Percentiles rank a stretch among this genome's conserved stretches.
Evolutionary conservation across 371 early-diverging fungal species (phyloP).

Genomic region (Lichtheimia ornata): DNA sequence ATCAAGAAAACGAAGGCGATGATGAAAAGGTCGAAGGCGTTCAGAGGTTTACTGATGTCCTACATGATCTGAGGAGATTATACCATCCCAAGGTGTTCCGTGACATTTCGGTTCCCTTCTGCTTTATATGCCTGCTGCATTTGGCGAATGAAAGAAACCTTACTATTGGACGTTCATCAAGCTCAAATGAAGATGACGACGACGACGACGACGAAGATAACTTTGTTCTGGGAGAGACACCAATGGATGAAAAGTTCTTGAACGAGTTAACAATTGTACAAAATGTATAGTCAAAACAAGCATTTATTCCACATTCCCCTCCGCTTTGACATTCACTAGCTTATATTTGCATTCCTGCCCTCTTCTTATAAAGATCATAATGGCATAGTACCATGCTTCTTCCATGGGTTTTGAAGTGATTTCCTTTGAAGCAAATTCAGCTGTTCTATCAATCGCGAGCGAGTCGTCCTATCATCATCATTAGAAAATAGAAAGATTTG

Average conservation of each 20-base stretch:
- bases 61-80: slow-evolving; percentile 65
- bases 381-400: slow-evolving; percentile 96
- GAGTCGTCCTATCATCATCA: slow-evolving; percentile 56
- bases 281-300: slow-evolving; percentile 14
- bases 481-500: too few species aligned
- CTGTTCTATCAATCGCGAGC: slow-evolving; percentile 86
- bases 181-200: neutral
- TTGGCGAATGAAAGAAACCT: slow-evolving; percentile 93
- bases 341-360: neutral
- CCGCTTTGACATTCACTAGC: neutral
- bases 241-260: slow-evolving; percentile 29
- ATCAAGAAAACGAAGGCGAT: neutral
- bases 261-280: slow-evolving; percentile 40
- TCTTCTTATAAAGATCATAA: slow-evolving; percentile 38
- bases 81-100: slow-evolving; percentile 78
- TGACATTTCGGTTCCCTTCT: slow-evolving; percentile 94
- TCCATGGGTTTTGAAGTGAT: slow-evolving; percentile 74
- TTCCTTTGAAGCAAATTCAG: slow-evolving; percentile 80
- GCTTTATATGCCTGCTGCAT: slow-evolving; percentile 96
- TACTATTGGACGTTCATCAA: slow-evolving; percentile 17
- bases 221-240: slow-evolving; percentile 41
- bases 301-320: neutral
- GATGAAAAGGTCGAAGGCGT: slow-evolving; percentile 48
- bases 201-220: slow-evolving; percentile 28
- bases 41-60: slow-evolving; percentile 72